Evolutionary conservation across 1,139 yeast species (phyloP).

Genomic region (Meyerozyma guilliermondii): DNA sequence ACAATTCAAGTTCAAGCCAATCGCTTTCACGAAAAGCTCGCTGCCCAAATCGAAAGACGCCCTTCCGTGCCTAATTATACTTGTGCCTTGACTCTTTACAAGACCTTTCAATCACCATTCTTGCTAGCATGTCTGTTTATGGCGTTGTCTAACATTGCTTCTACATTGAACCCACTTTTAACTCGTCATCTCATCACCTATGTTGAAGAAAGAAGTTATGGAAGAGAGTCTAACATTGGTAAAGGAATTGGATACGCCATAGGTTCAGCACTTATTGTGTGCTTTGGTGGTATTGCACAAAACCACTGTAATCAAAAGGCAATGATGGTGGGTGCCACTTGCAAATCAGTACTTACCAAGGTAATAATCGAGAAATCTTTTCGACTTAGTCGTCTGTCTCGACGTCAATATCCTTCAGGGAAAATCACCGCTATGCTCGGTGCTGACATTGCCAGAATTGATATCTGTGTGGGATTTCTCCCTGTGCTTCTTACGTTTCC

Average conservation of each 20-base stretch:
- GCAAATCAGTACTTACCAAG: constrained; percentile 61
- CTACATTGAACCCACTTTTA: constrained; percentile 10
- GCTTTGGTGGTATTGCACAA: constrained; percentile 7
- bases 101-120: constrained; percentile 10
- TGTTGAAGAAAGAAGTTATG: constrained; percentile 7
- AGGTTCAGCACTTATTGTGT: constrained; percentile 5
- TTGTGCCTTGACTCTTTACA: constrained; percentile 6
- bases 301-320: constrained; percentile 18
- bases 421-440: constrained; percentile 53
- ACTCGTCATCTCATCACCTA: constrained; percentile 10
- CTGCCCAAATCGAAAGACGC: too few relatives aligned
- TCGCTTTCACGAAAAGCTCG: not conserved
- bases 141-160: constrained; percentile 7
- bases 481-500: constrained; percentile 27
- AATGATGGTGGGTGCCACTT: constrained; percentile 55
- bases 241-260: constrained; percentile 9
- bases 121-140: constrained; percentile 8
- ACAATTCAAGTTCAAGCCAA: not conserved
- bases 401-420: constrained; percentile 58
- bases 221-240: constrained; percentile 4
- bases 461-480: constrained; percentile 29
- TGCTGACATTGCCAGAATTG: constrained; percentile 34
- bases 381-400: constrained; percentile 53
- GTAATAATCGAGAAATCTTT: constrained; percentile 65
- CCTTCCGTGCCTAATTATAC: not conserved